Evolutionary conservation across 768 basidiomycete genomes (phyloP).

Genomic region (Mycena venus): DNA sequence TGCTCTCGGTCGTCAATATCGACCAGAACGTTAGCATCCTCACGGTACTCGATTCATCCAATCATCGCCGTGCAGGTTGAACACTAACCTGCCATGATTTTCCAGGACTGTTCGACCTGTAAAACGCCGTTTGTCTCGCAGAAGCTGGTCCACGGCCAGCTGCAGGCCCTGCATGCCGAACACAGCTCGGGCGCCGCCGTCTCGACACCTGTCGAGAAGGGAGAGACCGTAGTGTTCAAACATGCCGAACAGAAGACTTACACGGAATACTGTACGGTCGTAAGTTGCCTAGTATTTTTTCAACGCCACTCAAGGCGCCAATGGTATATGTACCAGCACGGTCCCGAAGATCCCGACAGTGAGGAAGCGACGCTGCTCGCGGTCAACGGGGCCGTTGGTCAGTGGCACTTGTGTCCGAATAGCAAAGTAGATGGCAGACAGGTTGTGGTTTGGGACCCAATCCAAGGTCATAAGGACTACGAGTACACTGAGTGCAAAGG

Average conservation of each 20-base stretch:
- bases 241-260: background rate
- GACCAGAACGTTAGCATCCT: background rate
- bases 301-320: too few species aligned
- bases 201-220: background rate
- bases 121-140: background rate
- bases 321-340: background rate
- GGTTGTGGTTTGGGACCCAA: background rate
- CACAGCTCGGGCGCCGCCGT: background rate
- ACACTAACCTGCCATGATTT: background rate
- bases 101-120: background rate
- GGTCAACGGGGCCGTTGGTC: background rate
- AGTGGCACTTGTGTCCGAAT: constrained; percentile 6
- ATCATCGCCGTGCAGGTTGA: background rate
- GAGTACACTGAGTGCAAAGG: background rate
- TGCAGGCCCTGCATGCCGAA: background rate
- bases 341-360: background rate
- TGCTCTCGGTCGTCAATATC: background rate
- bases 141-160: background rate
- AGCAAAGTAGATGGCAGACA: background rate
- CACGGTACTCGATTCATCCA: background rate
- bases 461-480: background rate
- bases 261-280: background rate
- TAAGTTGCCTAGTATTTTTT: background rate
- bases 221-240: background rate
- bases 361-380: background rate